These are phyloP conservation scores for Nothomitra cinnamomea DNA, from an alignment of 2,329 filamentous ascomycete genomes.

Conservation along the genomic window DNA sequence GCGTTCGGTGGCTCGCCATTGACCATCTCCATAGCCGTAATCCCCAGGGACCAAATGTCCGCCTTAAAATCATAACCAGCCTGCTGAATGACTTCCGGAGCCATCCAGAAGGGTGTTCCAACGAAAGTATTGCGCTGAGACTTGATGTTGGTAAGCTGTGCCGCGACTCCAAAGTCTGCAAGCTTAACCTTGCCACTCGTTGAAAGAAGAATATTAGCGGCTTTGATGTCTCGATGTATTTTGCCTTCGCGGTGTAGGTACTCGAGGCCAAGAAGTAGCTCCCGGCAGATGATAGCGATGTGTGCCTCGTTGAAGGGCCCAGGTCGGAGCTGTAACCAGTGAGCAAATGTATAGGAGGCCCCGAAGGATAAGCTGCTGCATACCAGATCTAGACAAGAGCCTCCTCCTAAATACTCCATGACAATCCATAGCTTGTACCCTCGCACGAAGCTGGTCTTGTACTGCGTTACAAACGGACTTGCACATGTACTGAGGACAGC, in stretches of 20 bases:
- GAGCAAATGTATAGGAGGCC: background rate
- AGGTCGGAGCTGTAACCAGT: conserved; percentile 54
- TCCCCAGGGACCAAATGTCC: conserved; percentile 84
- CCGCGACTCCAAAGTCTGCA: conserved; percentile 92
- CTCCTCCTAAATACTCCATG: conserved; percentile 94
- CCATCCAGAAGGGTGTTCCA: conserved; percentile 96
- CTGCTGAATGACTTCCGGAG: conserved; percentile 84
- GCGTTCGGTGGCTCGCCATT: conserved; percentile 79
- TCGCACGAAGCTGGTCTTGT: conserved; percentile 89
- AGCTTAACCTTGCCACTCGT: conserved; percentile 83
- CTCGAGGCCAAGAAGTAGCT: conserved; percentile 75
- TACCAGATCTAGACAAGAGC: conserved; percentile 87
- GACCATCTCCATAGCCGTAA: conserved; percentile 80
- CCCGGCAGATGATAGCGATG: conserved; percentile 85
- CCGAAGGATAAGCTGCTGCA: conserved; percentile 12
- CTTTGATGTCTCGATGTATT: conserved; percentile 93
- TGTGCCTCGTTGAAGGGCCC: conserved; percentile 76
- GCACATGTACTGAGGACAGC: conserved; percentile 87
- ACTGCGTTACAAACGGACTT: conserved; percentile 86
- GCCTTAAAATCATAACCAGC: conserved; percentile 74
- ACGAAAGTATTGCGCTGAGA: conserved; percentile 96
- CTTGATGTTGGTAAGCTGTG: conserved; percentile 93
- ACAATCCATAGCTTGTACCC: conserved; percentile 98
- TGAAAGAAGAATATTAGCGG: conserved; percentile 87
- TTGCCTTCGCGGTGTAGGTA: conserved; percentile 91